Base-by-base conservation (phyloP, 73 alveolate species). In the Paramecium octaurelia region DNA sequence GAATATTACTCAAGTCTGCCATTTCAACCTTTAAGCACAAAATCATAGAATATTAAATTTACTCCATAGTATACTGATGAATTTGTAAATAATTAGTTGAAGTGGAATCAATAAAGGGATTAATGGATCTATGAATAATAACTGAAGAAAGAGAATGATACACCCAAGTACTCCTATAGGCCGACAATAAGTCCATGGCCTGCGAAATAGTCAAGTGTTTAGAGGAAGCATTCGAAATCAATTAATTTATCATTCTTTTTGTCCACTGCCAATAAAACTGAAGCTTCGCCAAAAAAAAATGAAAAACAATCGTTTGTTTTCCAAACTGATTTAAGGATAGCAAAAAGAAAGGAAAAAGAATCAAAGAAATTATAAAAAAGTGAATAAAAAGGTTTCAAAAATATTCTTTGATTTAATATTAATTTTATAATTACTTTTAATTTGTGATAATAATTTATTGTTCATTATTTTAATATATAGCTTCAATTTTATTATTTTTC, bases 161-260 rank as follows among this genome's bases (percentile, higher is more conserved):
- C 84, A 12, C 84, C 84, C 5, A 64, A 64, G 9, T 64, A 64
- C 12, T 27, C 84, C 2, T 64, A 64, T 24, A 64, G 84, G 12
- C 84, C 84, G 3, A 3, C 50, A 10, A 64, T 64, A 64, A 64
- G 84, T 34, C 84, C 84, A 27, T 64, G 84, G 84, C 84, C 84
- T 27, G 27, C 12, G 4, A 21, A 18, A 64, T 31, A 27, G 9
- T 12, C 50, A 31, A 64, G 84, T 64, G 50, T 34, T 12, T 12
- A 64, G 48, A 64, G 84, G 46, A 34, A 31, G 35, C 48, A 64
- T 23, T 64, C 84, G 4, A 64, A 64, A 64, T 64, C 84, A 6
- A 31, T 64, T 6, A 64, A 31, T 64, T 64, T 5, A 31, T 64
- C 84, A 27, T 64, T 64, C 27, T 21, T 64, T 7, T 3, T 23